phyloP scores from a whole-genome alignment of 495 filamentous ascomycete genomes.

The Tuber indicum region DNA sequence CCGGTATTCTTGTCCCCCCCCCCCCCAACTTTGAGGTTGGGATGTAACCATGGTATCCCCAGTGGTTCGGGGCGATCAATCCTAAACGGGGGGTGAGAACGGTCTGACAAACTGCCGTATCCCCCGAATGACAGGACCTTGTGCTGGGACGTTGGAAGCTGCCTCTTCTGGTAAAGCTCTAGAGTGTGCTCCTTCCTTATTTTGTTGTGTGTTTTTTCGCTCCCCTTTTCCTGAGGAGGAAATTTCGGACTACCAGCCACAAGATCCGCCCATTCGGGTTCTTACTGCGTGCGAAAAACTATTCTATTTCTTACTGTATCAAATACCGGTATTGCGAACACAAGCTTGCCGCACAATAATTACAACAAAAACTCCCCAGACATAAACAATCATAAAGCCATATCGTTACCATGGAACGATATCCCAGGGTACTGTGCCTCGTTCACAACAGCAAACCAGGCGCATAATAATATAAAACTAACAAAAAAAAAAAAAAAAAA shows the following conservation, averaged over 20 bases:
- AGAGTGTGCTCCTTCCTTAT: neutral
- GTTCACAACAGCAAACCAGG: neutral
- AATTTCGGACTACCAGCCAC: neutral
- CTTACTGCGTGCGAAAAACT: neutral
- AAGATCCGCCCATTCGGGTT: neutral
- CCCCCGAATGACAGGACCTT: neutral
- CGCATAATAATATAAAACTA: neutral
- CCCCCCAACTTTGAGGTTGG: no score
- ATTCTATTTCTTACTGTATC: neutral
- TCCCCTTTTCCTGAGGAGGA: neutral
- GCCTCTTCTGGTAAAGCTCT: neutral
- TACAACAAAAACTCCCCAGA: neutral
- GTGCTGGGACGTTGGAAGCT: neutral
- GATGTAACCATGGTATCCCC: no score
- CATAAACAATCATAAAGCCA: neutral
- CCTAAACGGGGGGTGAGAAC: neutral
- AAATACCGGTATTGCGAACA: neutral
- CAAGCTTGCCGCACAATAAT: neutral
- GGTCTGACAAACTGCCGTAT: neutral
- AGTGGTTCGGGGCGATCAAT: no score
- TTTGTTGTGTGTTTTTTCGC: neutral
- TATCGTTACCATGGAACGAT: neutral
- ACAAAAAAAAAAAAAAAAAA: constrained; percentile 5
- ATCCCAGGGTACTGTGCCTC: neutral
- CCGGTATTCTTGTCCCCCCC: no score